Conservation (phyloP, 176 grass and related monocot genomes). For the Thinopyrum elongatum region DNA sequence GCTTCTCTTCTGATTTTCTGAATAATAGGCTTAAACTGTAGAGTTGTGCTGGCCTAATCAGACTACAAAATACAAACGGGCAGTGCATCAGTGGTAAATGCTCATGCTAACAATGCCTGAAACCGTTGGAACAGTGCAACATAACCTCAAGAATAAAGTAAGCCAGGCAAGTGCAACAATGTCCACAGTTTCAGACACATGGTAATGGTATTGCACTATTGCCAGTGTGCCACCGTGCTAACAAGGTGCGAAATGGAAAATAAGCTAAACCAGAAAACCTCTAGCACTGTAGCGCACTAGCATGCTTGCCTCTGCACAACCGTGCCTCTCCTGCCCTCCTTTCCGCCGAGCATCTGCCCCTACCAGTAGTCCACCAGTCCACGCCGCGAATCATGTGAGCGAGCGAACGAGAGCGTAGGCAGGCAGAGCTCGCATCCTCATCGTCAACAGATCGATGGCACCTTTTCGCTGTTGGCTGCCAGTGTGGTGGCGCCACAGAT, state of each 20-base stretch:
- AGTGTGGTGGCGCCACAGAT: conserved; percentile 22
- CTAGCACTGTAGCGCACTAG: neutral
- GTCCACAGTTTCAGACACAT: too few relatives aligned
- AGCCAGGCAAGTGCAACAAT: too few relatives aligned
- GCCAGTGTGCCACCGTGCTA: neutral
- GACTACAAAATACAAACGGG: too few relatives aligned
- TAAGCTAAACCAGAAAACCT: too few relatives aligned
- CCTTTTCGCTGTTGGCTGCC: neutral
- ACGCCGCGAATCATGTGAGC: conserved; percentile 24
- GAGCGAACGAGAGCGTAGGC: neutral
- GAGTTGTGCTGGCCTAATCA: too few relatives aligned
- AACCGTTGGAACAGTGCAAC: too few relatives aligned
- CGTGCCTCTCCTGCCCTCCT: neutral
- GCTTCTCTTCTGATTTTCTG: neutral
- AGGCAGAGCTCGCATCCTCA: neutral
- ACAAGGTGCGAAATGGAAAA: neutral
- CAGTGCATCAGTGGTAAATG: too few relatives aligned
- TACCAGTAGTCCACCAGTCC: neutral
- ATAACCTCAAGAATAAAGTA: too few relatives aligned
- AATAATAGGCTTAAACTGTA: neutral
- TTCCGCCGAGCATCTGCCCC: neutral
- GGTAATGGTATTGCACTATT: too few relatives aligned
- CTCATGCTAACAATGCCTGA: too few relatives aligned
- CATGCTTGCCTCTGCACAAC: neutral
- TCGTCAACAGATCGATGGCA: neutral